Conservation (phyloP, 2,329 filamentous ascomycete genomes). For the Trichoderma semiorbis region DNA sequence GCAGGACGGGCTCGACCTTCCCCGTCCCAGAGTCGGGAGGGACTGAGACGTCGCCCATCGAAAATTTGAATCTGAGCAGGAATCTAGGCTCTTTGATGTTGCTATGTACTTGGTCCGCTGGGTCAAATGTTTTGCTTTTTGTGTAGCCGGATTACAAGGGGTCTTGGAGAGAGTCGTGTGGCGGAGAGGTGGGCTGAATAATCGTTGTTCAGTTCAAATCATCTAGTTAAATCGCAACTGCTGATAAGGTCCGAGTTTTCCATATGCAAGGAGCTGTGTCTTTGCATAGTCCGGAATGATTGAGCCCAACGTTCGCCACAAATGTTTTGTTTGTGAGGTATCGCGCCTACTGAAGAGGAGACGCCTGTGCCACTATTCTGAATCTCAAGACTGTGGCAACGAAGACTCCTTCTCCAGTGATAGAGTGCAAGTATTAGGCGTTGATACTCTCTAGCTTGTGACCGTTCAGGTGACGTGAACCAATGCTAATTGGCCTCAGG, state of each 20-base stretch:
- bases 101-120: not conserved
- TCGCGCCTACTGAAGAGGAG: not conserved
- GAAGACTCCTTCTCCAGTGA: not conserved
- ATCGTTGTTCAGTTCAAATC: not conserved
- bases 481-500: slow-evolving; percentile 4
- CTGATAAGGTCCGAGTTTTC: not conserved
- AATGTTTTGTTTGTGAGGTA: not conserved
- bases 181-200: not conserved
- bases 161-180: not conserved
- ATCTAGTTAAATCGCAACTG: not conserved
- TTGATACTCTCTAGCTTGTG: not conserved
- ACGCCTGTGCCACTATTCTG: not conserved
- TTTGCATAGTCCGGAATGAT: not conserved
- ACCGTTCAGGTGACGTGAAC: not conserved
- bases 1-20: slow-evolving; percentile 20
- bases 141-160: slow-evolving; percentile 1
- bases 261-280: slow-evolving; percentile 5
- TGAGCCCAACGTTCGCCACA: not conserved
- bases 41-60: slow-evolving; percentile 36
- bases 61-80: slow-evolving; percentile 9
- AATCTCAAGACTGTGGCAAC: slow-evolving; percentile 1
- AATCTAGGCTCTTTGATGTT: not conserved
- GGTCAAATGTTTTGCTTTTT: not conserved
- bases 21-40: slow-evolving; percentile 22
- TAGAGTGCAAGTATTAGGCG: not conserved